Evolutionary conservation across 106 monocot species (phyloP), one percentile per base, ranked within the genome.

Genomic region (Allium cepa): DNA sequence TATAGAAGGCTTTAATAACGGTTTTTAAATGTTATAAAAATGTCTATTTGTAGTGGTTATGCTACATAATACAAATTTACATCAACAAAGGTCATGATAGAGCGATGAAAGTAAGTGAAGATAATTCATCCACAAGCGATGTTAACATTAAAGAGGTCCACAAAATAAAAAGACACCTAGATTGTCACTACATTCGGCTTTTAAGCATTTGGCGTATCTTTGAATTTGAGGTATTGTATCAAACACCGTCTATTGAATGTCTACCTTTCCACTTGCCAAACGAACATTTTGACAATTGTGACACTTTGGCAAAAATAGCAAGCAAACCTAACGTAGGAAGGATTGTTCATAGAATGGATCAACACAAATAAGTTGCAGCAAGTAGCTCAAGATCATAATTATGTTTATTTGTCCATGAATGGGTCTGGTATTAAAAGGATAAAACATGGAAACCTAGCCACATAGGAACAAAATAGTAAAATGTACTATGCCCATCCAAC

Each of bases 131-230:
- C 27, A 7, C 27, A 36, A 45, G 46, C 9, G 1, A n/a, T 14
- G 22, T 22, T 22, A 22, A 0, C 22, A 1, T 22, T 22, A 22
- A 22, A 22, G 22, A 22, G 22, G 22, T 22, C 22, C 28, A 63
- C 50, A 50, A 66, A 50, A 22, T 66, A 1, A 66, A 66, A 9
- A 0, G 17, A 8, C 50, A 66, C 16, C 14, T 63, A 9, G 62
- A 63, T 36, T 11, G 11, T 4, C 3, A 14, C 2, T 63, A 63
- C 36, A 63, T 63, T 0, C 11, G 62, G 36, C 1, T 17, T 17
- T 63, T 26, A 63, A 63, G 62, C 62, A 26, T 8, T 45, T 63
- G 27, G 62, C 1, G 62, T 9, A 17, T 63, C 22, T 63, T 63
- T 8, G 62, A 63, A 45, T 63, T 63, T 8, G 8, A 63, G 8